Conservation (phyloP, 352 stramenopile species). For the Phytophthora fragariae region DNA sequence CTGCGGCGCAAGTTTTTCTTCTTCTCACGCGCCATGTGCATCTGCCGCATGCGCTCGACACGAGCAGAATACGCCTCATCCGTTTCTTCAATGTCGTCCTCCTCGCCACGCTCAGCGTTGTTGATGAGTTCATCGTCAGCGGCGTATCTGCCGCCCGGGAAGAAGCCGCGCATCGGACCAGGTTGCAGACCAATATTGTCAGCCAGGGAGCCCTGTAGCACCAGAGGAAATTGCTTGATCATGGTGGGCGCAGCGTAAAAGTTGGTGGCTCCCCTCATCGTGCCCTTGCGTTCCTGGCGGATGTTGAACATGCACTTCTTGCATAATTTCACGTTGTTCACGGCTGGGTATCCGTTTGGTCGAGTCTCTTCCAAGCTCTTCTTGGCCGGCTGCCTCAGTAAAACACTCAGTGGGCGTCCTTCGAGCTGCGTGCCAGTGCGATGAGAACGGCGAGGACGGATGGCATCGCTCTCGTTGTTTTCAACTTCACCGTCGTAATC, state of each 20-base stretch:
- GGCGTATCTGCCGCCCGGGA: slow-evolving; percentile 48
- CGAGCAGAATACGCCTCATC: slow-evolving; percentile 59
- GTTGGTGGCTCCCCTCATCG: slow-evolving; percentile 49
- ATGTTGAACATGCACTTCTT: slow-evolving; percentile 82
- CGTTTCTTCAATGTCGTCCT: slow-evolving; percentile 55
- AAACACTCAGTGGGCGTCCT: slow-evolving; percentile 30
- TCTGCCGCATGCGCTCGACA: slow-evolving; percentile 65
- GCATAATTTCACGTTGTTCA: slow-evolving; percentile 77
- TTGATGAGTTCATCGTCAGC: slow-evolving; percentile 46
- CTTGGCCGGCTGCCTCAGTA: slow-evolving; percentile 51
- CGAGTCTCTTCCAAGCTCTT: slow-evolving; percentile 53
- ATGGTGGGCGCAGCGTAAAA: slow-evolving; percentile 61
- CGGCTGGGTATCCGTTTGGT: slow-evolving; percentile 58
- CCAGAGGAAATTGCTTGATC: slow-evolving; percentile 59
- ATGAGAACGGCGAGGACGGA: slow-evolving; percentile 17
- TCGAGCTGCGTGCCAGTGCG: slow-evolving; percentile 17
- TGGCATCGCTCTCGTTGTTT: not conserved
- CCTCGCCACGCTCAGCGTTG: slow-evolving; percentile 30
- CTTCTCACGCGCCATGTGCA: slow-evolving; percentile 73
- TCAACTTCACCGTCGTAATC: slow-evolving; percentile 6
- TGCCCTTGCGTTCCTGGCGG: slow-evolving; percentile 69
- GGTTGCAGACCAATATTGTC: slow-evolving; percentile 41
- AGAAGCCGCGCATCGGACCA: slow-evolving; percentile 41
- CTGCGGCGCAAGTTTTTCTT: slow-evolving; percentile 55
- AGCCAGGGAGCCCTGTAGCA: slow-evolving; percentile 43